Conservation (phyloP, 495 filamentous ascomycete genomes). For the Penicillium nucicola region DNA sequence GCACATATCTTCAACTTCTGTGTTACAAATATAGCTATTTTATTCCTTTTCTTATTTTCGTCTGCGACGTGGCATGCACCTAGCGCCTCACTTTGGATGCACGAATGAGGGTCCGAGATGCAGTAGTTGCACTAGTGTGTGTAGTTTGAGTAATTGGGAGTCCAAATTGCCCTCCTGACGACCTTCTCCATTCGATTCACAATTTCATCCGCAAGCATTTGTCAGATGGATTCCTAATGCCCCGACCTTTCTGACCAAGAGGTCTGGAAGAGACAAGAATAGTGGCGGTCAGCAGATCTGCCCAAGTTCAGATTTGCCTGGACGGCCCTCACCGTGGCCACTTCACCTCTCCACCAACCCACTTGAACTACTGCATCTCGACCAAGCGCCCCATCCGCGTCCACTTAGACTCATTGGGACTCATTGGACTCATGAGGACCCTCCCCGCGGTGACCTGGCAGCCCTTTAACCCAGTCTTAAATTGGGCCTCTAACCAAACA, state of each 20-base stretch:
- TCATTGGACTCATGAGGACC: too few relatives aligned
- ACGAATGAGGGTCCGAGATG: not conserved
- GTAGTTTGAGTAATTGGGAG: too few relatives aligned
- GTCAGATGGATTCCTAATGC: too few relatives aligned
- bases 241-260: too few relatives aligned
- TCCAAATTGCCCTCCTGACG: too few relatives aligned
- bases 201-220: too few relatives aligned
- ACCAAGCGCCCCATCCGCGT: slow-evolving; percentile 8
- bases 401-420: slow-evolving; percentile 15
- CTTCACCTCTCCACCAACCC: slow-evolving; percentile 1
- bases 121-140: slow-evolving; percentile 1
- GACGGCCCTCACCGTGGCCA: not conserved
- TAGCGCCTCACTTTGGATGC: slow-evolving; percentile 8
- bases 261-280: too few relatives aligned
- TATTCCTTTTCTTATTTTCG: slow-evolving; percentile 11
- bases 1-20: slow-evolving; percentile 19
- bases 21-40: slow-evolving; percentile 17
- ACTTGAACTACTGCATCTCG: not conserved
- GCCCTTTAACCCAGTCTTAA: slow-evolving; percentile 4
- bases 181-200: too few relatives aligned
- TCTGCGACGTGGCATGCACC: slow-evolving; percentile 6
- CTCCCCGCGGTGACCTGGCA: slow-evolving; percentile 45
- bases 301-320: not conserved
- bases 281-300: slow-evolving; percentile 21
- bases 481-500: too few relatives aligned